Base-by-base conservation (phyloP, 306 rosid species). In the Argentina anserina region DNA sequence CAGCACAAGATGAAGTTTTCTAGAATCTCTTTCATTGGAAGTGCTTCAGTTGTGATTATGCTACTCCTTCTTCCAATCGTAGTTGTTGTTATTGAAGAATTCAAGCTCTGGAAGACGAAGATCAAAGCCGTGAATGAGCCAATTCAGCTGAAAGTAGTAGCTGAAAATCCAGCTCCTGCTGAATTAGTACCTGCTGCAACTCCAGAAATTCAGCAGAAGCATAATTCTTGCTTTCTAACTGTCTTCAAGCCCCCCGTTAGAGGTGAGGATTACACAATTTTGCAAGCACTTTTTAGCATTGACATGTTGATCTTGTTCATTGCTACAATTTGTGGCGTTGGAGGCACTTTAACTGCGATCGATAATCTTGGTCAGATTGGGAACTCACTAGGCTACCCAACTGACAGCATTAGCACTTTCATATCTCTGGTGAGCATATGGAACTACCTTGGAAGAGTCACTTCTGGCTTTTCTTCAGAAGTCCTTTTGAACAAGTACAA, bases 361-460 rank as follows among this genome's bases (percentile, higher is more conserved):
- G 92, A 90, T 82, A 90, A 90, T 62, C 40, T 90, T 42, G 96
- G 92, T n/a, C 96, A 90, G 65, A 90, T 90, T 9, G 96, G 90
- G 5, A 67, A 61, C 31, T 84, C 96, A 3, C 55, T 81, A 11
- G 86, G 92, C 15, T 90, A 90, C 76, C 86, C 88, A 7, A 58
- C 34, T 1, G 70, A 65, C 6, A 87, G 89, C 72, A 84, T 69
- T 59, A 74, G 86, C 73, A 87, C 92, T 13, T 90, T 90, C 46
- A 84, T 90, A 34, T 86, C 96, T 13, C 86, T 90, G 0, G 88
- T 87, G 3, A 90, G 96, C 69, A 90, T 90, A 45, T 90, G 96
- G 96, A 90, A 90, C 66, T 90, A 86, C 34, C 75, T 87, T 0
- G 92, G 96, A 71, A 76, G 90, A 64, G 90, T 76, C 3, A 23